Base-by-base conservation (phyloP, 2,329 filamentous ascomycete species). In the Tolypocladium endophyticum region DNA sequence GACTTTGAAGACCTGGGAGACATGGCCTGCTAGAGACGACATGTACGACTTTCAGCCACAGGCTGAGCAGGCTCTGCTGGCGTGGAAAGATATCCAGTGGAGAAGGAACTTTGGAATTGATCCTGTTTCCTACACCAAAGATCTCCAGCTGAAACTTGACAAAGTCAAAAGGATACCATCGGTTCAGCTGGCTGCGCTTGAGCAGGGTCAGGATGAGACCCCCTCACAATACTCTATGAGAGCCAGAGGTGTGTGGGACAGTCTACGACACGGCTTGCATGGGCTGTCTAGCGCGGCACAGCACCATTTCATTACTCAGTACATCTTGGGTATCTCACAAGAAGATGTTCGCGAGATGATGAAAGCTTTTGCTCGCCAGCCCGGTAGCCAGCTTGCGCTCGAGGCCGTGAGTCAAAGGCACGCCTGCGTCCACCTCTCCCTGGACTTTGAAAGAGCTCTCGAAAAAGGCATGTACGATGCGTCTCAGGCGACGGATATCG, bases 371-470 rank as follows among this genome's bases (percentile, higher is more conserved):
- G 57, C 66, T 18, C 33, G 60, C 38, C 57, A 65, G 8, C 59
- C 57, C n/a, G 54, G 59, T 8, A 59, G 63, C 18, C 59, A 58
- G n/a, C 39, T 64, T n/a, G 62, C 65, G 3, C 65, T 86, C 20
- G 72, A 71, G 23, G 74, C 74, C 2, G 69, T 82, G 7, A 74
- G 76, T 2, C 75, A 76, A 58, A 74, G 73, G 41, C 84, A 87
- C 69, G 81, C 81, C 67, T 76, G 75, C 56, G 68, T 86, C 20
- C 80, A 86, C 64, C 76, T 87, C 35, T 82, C 79, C 6, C 67
- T 71, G 28, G 81, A 86, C 56, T 81, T 85, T 60, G 79, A 84
- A 64, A 76, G 73, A 60, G 82, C 81, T 3, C 64, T 86, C 3
- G 74, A 76, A 25, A 79, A 78, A 39, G 72, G 74, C 14, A 59